Evolutionary conservation across 2,329 filamentous ascomycete genomes (phyloP).

Genomic region (Xylaria hypoxylon): DNA sequence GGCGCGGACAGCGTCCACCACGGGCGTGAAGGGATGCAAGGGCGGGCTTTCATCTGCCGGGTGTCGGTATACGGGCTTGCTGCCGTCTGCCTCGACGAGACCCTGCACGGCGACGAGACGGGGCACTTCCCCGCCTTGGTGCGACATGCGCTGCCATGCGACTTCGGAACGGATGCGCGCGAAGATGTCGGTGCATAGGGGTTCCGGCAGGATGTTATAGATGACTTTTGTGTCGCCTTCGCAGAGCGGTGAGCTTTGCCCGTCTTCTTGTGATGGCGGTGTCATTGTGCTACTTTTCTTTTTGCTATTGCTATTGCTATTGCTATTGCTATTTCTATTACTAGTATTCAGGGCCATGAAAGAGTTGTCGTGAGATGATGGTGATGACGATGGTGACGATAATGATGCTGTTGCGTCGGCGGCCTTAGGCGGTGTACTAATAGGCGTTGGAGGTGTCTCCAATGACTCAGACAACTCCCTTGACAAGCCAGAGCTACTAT

Average conservation of each 20-base stretch:
- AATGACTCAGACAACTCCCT: conserved; percentile 29
- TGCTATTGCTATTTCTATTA: background rate
- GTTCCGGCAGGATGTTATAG: conserved; percentile 72
- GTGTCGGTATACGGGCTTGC: conserved; percentile 92
- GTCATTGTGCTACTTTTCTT: conserved; percentile 37
- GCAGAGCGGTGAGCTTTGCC: conserved; percentile 68
- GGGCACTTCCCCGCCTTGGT: conserved; percentile 91
- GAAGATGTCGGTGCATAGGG: conserved; percentile 72
- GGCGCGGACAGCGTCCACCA: conserved; percentile 74
- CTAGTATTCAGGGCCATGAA: background rate
- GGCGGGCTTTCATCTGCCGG: conserved; percentile 89
- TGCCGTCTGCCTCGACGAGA: conserved; percentile 73
- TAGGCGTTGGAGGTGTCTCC: conserved; percentile 18
- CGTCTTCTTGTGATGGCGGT: conserved; percentile 32
- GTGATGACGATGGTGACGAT: background rate
- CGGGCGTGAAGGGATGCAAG: conserved; percentile 78
- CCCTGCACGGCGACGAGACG: conserved; percentile 92
- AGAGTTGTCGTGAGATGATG: no score
- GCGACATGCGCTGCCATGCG: conserved; percentile 90
- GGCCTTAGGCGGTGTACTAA: conserved; percentile 32
- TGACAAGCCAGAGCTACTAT: conserved; percentile 22
- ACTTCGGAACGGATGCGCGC: conserved; percentile 78
- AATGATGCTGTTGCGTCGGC: background rate
- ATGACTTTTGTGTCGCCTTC: conserved; percentile 85
- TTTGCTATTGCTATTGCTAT: background rate